Percentiles rank a stretch among this genome's conserved stretches.
phyloP scores from a whole-genome alignment of 2,329 filamentous ascomycete species.

The Penicillium sp. region DNA sequence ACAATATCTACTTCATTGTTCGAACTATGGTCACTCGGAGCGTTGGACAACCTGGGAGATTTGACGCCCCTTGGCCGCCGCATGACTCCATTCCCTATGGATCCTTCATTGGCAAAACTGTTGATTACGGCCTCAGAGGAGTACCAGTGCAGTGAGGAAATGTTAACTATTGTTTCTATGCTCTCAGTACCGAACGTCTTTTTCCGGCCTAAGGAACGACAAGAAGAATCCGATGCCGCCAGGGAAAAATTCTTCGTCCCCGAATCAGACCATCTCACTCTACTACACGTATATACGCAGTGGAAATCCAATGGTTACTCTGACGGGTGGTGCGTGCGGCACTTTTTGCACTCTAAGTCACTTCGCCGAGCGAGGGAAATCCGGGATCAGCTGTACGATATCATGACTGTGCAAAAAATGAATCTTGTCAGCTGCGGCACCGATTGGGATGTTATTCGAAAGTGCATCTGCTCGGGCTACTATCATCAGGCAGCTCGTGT shows the following conservation, averaged over 20 bases:
- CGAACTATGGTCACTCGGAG: slow-evolving; percentile 93
- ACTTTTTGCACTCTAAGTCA: slow-evolving; percentile 95
- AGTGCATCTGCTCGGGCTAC: slow-evolving; percentile 96
- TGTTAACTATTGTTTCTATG: slow-evolving; percentile 98
- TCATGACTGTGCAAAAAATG: slow-evolving; percentile 94
- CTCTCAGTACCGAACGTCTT: slow-evolving; percentile 94
- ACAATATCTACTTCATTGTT: slow-evolving; percentile 97
- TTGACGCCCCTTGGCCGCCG: slow-evolving; percentile 80
- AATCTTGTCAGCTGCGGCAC: slow-evolving; percentile 80
- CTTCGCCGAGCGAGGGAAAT: slow-evolving; percentile 90
- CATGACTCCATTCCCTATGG: slow-evolving; percentile 99
- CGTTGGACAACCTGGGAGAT: slow-evolving; percentile 88
- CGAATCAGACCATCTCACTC: slow-evolving; percentile 92
- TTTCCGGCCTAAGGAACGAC: slow-evolving; percentile 91
- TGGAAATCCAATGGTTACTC: slow-evolving; percentile 89
- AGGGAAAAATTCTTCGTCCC: slow-evolving; percentile 98
- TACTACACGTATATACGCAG: slow-evolving; percentile 91
- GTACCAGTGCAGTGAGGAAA: slow-evolving; percentile 93
- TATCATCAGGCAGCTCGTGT: slow-evolving; percentile 97
- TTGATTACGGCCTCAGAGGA: slow-evolving; percentile 85
- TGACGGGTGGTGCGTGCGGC: slow-evolving; percentile 86
- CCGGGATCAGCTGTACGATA: slow-evolving; percentile 85
- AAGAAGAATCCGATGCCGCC: slow-evolving; percentile 92
- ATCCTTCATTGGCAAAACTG: slow-evolving; percentile 89
- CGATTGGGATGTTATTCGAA: slow-evolving; percentile 92